phyloP scores from a whole-genome alignment of 768 basidiomycete genomes.

The Russula griseocarnosa region DNA sequence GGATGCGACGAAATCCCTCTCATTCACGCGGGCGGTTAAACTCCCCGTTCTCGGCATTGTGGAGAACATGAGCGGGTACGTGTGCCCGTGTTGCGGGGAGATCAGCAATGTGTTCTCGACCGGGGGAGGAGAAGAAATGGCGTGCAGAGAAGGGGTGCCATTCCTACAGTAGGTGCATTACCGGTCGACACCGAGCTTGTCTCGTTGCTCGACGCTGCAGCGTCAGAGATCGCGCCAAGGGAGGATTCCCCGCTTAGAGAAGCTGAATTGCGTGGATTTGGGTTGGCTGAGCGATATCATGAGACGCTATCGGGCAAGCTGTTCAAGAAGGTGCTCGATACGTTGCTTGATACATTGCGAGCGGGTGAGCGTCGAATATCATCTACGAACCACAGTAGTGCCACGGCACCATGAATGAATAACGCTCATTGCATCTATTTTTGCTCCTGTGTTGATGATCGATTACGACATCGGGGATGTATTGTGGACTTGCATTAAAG shows the following conservation, averaged over 20 bases:
- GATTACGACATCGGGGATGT: too few relatives aligned
- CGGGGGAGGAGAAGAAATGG: conserved; percentile 90
- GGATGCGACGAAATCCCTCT: conserved; percentile 94
- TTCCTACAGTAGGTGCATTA: conserved; percentile 86
- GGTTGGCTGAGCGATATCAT: conserved; percentile 57
- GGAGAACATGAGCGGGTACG: conserved; percentile 99
- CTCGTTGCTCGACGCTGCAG: conserved; percentile 69
- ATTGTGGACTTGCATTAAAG: conserved; percentile 33
- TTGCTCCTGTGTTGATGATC: conserved; percentile 45
- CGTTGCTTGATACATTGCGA: conserved; percentile 24
- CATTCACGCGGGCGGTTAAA: conserved; percentile 85
- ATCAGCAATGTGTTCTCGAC: conserved; percentile 92
- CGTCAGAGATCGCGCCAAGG: conserved; percentile 26
- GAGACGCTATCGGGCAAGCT: conserved; percentile 65
- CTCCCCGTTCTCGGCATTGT: conserved; percentile 88
- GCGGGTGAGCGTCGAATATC: too few relatives aligned
- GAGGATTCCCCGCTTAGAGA: conserved; percentile 28
- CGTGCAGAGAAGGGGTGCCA: conserved; percentile 59
- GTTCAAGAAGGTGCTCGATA: conserved; percentile 55
- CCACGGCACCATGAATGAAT: too few relatives aligned
- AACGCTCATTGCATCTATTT: neutral
- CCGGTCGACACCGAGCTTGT: conserved; percentile 94
- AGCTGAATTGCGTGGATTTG: conserved; percentile 39
- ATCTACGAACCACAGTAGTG: too few relatives aligned
- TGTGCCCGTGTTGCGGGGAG: conserved; percentile 95